phyloP scores from a whole-genome alignment of 2,329 filamentous ascomycete species.

The Fonsecaea monophora region DNA sequence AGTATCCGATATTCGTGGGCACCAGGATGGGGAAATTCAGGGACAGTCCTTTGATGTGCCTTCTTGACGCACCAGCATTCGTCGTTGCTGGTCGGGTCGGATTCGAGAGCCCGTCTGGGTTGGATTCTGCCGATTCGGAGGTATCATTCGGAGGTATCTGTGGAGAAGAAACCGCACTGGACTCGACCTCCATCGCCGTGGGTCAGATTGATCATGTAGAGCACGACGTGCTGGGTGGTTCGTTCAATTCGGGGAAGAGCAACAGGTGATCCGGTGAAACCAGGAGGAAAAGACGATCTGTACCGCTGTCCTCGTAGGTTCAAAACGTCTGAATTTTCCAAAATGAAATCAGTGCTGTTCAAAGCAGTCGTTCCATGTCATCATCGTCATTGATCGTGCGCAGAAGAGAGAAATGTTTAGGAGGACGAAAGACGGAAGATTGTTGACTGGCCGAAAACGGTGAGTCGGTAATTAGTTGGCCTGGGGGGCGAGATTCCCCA shows the following conservation, averaged over 20 bases:
- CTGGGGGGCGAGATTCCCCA: conserved; percentile 9
- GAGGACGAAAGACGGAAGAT: neutral
- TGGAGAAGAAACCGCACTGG: neutral
- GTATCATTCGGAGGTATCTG: neutral
- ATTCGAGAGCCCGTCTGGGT: conserved; percentile 8
- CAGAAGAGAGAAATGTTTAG: conserved; percentile 6
- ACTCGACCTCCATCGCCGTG: conserved; percentile 16
- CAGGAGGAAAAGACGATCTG: neutral
- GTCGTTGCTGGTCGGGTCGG: conserved; percentile 21
- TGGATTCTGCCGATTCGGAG: neutral
- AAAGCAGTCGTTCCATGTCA: conserved; percentile 6
- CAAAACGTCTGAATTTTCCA: neutral
- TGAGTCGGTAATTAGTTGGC: conserved; percentile 21
- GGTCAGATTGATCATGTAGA: neutral
- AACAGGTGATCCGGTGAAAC: neutral
- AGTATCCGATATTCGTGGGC: conserved; percentile 37
- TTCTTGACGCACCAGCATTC: conserved; percentile 36
- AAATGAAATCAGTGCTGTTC: neutral
- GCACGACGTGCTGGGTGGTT: neutral
- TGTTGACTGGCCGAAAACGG: conserved; percentile 22
- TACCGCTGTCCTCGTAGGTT: neutral
- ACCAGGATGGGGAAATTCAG: conserved; percentile 56
- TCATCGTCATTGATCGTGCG: conserved; percentile 5
- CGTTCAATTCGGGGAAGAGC: neutral
- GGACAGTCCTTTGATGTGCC: conserved; percentile 55